Evolutionary conservation across 495 filamentous ascomycete species (phyloP), one percentile per base, ranked within the genome.

Genomic region (Podospora bellae-mahoneyi): DNA sequence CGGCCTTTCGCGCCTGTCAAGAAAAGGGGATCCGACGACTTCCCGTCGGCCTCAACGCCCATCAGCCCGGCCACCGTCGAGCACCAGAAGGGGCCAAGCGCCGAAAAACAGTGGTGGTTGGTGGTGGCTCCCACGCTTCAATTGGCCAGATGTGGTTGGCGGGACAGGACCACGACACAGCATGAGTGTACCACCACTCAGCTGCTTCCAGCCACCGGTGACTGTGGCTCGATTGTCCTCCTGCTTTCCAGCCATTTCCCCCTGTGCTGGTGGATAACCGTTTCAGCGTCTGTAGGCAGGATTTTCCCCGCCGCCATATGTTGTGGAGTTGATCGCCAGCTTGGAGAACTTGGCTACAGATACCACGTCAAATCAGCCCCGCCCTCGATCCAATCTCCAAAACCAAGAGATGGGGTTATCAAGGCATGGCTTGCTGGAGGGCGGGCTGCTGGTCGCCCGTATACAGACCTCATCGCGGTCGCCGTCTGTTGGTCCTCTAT

Each of bases 71-170:
- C 39, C 39, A 48, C 39, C 13, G 13, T 61, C 20, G 57, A 16
- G 55, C 30, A 16, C 65, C 27, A 53, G 34, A 60, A 54, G 27
- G 54, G 55, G 20, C 26, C 34, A 27, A 55, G 39, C n/a, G 53
- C 27, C 18, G n/a, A 65, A 58, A 58, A 56, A 34, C 34, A 56
- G 2, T 57, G 64, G 56, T 60, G 64, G 59, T 39, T 61, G 64
- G 64, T 26, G 57, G 28, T 62, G 39, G 16, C 26, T 27, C 60
- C 26, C 20, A 30, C 28, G 27, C 19, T 30, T 30, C 20, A 57
- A 56, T 64, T 63, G 59, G 66, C 62, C 54, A 4, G 18, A 53
- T 28, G n/a, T 69, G 55, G 64, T 72, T 72, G 70, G 64, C 70
- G 56, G 67, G 70, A 44, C 64, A 72, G 60, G 23, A 23, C 23